Evolutionary conservation across 768 basidiomycete species (phyloP), one percentile per base, ranked within the genome.

Genomic region (Tremella fuciformis): DNA sequence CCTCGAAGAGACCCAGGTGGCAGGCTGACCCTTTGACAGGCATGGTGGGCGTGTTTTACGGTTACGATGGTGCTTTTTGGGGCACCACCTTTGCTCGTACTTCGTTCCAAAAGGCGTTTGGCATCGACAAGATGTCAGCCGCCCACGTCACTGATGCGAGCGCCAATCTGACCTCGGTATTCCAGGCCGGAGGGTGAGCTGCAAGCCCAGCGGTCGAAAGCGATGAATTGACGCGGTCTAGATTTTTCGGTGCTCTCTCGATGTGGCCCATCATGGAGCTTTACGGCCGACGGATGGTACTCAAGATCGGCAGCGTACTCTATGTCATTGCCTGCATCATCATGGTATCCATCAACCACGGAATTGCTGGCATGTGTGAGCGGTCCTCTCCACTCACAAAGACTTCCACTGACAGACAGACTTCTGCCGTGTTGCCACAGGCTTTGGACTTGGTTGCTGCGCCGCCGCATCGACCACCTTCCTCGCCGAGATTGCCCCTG

Each of bases 121-220:
- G 78, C 0, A 75, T 81, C 22, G 66, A 66, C 26, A 70, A 60
- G 3, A 76, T 78, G 67, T 66, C 74, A 1, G 61, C 76, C 0
- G 40, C 59, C 0, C 63, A 79, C 37, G 65, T 79, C 44, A 73
- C 78, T 25, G 54, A 70, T 22, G 74, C 80, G 46, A 79, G 78
- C 4, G 77, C 80, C 9, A 82, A 82, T 59, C 78, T 82, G 37
- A 81, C 82, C 15, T 80, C 81, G 13, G 65, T 77, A 11, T 82
- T 78, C 66, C 81, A 81, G 57, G 82, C 78, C 8, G 80, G 37
- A 75, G 75, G 29, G 29, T 34, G 29, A 34, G 29, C 29, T 11
- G 29, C 6, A 4, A 6, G 11, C 29, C 29, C 29, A 34, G 29
- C 29, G 11, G 29, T 34, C 29, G n/a, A n/a, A 34, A 34, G 29